These are phyloP conservation scores for Schizosaccharomyces osmophilus DNA, from an alignment of 805 yeast genomes.

Conservation along the genomic window DNA sequence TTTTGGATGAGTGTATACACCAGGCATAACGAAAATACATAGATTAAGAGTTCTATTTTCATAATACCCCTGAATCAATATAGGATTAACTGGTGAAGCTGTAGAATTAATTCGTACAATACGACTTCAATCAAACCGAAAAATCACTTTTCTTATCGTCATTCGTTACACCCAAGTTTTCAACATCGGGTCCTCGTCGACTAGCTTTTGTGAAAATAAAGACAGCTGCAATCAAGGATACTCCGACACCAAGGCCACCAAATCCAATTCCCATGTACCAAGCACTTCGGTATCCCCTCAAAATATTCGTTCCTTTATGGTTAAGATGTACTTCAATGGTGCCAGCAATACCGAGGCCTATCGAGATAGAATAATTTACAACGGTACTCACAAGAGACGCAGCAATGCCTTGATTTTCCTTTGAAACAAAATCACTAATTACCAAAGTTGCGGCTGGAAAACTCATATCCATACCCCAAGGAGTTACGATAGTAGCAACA, in stretches of 20 bases:
- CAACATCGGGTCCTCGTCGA: too few relatives aligned
- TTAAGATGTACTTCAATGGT: slow-evolving; percentile 28
- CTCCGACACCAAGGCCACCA: slow-evolving; percentile 24
- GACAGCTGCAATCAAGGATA: slow-evolving; percentile 8
- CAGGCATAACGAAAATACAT: too few relatives aligned
- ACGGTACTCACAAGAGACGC: slow-evolving; percentile 49
- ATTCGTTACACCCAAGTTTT: too few relatives aligned
- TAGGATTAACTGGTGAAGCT: too few relatives aligned
- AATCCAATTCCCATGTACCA: slow-evolving; percentile 37
- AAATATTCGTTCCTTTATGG: slow-evolving; percentile 10
- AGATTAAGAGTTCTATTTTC: too few relatives aligned
- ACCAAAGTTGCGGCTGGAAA: slow-evolving; percentile 42
- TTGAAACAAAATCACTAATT: slow-evolving; percentile 29
- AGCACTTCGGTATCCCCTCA: slow-evolving; percentile 32
- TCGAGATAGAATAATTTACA: slow-evolving; percentile 44
- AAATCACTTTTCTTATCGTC: too few relatives aligned
- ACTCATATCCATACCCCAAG: slow-evolving; percentile 58
- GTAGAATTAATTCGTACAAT: too few relatives aligned
- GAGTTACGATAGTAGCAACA: slow-evolving; percentile 29
- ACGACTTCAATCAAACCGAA: too few relatives aligned
- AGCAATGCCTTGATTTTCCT: slow-evolving; percentile 50
- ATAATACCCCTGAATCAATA: too few relatives aligned
- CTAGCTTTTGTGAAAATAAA: too few relatives aligned
- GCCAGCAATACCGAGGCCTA: slow-evolving; percentile 50
- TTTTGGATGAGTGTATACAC: too few relatives aligned